These are phyloP conservation scores for Boehmeria nivea DNA, from an alignment of 306 rosid species.

Conservation along the genomic window DNA sequence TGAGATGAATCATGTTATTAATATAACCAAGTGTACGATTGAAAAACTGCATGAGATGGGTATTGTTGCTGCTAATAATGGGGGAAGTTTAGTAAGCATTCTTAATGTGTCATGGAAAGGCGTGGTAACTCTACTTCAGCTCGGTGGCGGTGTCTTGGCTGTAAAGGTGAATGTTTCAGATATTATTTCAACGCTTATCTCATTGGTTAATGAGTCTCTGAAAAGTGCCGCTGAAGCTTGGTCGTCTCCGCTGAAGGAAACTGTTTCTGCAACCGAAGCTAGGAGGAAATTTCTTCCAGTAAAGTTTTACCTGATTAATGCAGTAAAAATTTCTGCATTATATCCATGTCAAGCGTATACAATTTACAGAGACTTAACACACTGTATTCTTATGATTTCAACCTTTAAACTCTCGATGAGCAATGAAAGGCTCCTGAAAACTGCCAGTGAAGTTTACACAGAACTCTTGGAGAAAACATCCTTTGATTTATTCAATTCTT, in stretches of 20 bases:
- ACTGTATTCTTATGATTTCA: conserved; percentile 54
- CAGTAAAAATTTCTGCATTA: conserved; percentile 62
- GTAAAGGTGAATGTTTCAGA: conserved; percentile 42
- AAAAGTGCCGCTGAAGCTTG: conserved; percentile 57
- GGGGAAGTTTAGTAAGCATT: conserved; percentile 72
- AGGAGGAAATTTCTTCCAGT: conserved; percentile 77
- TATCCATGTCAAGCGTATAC: conserved; percentile 67
- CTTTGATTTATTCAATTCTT: conserved; percentile 51
- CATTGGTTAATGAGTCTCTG: conserved; percentile 59
- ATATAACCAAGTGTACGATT: conserved; percentile 45
- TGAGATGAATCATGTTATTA: conserved; percentile 37
- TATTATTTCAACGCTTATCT: conserved; percentile 49
- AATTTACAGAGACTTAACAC: conserved; percentile 52
- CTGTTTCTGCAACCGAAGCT: conserved; percentile 67
- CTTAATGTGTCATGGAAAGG: conserved; percentile 92
- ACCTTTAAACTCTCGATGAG: conserved; percentile 52
- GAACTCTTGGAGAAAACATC: conserved; percentile 74
- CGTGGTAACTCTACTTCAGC: conserved; percentile 81
- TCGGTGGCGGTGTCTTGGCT: conserved; percentile 44
- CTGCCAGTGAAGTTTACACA: conserved; percentile 46
- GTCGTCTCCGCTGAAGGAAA: conserved; percentile 45
- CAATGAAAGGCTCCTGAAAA: conserved; percentile 44
- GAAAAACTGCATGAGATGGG: conserved; percentile 72
- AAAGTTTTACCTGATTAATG: conserved; percentile 76
- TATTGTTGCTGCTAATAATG: conserved; percentile 70